Evolutionary conservation across 805 yeast species (phyloP), one percentile per base, ranked within the genome.

Genomic region (Candida quercuum): DNA sequence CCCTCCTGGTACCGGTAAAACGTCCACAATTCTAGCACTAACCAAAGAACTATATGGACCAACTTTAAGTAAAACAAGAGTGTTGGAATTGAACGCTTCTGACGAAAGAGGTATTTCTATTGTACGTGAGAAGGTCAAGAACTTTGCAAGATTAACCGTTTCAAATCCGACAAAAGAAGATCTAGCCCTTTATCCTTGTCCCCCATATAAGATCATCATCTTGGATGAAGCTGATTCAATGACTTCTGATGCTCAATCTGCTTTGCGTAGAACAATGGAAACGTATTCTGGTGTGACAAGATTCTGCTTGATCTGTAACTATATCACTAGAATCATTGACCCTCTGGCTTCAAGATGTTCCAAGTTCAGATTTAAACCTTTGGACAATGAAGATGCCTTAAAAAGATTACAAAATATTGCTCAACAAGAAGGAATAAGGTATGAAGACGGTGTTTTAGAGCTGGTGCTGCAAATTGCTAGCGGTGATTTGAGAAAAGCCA

Each of bases 261-360:
- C 99, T 1, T 69, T 93, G 46, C 77, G 99, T 64, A 75, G 99
- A 61, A 91, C 95, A 1, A 87, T 87, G 98, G 96, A 87, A 56
- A 85, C 81, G 4, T 89, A 86, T 61, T 84, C 98, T 2, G 74
- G 76, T 28, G 87, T 88, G 37, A 86, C 99, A 2, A 73, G 99
- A 51, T 93, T 93, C 63, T 93, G 98, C 60, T 66, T 93, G 43
- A 84, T 93, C 36, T 93, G 99, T 69, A 93, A 93, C 59, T 93
- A 93, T 63, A 93, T 93, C 45, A 93, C 99, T 2, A 72, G 98
- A 41, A 93, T 93, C 49, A 93, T 93, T 45, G 98, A 91, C 51
- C 99, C 99, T 2, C 65, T 93, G 41, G 96, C 98, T 5, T 86
- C 96, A 35, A 74, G 99, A 57, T 93, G 99, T 63, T 86, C 97